These are phyloP conservation scores for Fusarium subglutinans DNA, from an alignment of 2,329 filamentous ascomycete genomes.

Conservation along the genomic window DNA sequence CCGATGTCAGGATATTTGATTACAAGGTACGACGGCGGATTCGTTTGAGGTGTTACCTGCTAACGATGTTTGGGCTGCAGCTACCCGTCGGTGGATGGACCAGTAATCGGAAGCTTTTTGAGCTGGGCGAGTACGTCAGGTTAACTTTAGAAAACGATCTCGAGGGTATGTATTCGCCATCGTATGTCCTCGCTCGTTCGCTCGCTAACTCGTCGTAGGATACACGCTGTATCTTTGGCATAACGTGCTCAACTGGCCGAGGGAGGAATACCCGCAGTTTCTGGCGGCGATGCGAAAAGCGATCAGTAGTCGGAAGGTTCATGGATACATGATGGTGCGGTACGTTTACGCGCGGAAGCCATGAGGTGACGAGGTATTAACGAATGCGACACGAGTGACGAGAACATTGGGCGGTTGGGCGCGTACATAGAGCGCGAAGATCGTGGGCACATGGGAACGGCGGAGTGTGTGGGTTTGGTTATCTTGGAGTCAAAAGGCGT, in stretches of 20 bases:
- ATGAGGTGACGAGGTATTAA: background rate
- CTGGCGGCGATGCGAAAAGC: conserved; percentile 18
- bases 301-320: conserved; percentile 26
- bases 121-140: conserved; percentile 31
- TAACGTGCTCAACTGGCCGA: conserved; percentile 30
- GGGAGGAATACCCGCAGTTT: conserved; percentile 33
- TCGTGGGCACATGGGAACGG: background rate
- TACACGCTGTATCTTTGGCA: conserved; percentile 34
- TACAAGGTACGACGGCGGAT: conserved; percentile 21
- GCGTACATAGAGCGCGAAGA: background rate
- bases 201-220: conserved; percentile 3
- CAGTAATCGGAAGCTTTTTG: conserved; percentile 32
- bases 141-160: conserved; percentile 39
- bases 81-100: conserved; percentile 37
- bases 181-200: background rate
- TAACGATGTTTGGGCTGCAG: conserved; percentile 5
- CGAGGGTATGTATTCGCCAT: conserved; percentile 7
- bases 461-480: background rate
- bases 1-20: conserved; percentile 21
- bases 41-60: background rate
- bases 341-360: conserved; percentile 35
- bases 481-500: background rate
- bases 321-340: conserved; percentile 35
- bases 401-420: background rate
- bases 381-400: background rate